These are phyloP conservation scores for Aspergillus pseudotamarii DNA, from an alignment of 2,329 filamentous ascomycete genomes.

Conservation along the genomic window DNA sequence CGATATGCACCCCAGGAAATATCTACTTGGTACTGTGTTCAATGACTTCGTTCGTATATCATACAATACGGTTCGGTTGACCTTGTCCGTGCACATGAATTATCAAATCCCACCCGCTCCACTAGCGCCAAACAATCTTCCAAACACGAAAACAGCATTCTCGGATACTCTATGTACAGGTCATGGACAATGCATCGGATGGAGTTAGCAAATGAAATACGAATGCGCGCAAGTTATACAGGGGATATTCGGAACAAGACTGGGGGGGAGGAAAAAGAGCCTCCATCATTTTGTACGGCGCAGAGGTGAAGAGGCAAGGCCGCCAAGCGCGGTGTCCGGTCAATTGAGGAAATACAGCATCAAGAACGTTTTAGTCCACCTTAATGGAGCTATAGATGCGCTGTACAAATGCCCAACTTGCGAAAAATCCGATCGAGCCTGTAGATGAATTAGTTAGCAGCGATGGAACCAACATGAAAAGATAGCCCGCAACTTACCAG, in stretches of 20 bases:
- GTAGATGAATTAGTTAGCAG: background rate
- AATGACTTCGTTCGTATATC: background rate
- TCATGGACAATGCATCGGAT: slow-evolving; percentile 5
- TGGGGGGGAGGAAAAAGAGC: background rate
- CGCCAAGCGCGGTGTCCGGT: background rate
- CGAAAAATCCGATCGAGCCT: slow-evolving; percentile 95
- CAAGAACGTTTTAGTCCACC: slow-evolving; percentile 68
- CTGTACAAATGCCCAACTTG: slow-evolving; percentile 90
- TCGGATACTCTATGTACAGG: slow-evolving; percentile 21
- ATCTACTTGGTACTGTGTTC: background rate
- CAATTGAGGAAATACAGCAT: background rate
- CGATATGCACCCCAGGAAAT: background rate
- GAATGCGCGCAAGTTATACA: slow-evolving; percentile 11
- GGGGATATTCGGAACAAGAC: slow-evolving; percentile 10
- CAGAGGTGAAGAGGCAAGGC: background rate
- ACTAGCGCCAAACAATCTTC: slow-evolving; percentile 8
- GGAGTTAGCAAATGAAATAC: background rate
- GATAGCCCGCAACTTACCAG: slow-evolving; percentile 64
- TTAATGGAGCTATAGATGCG: slow-evolving; percentile 98
- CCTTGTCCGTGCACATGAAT: background rate
- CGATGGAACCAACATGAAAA: background rate
- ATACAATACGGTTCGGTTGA: background rate
- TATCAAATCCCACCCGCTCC: background rate
- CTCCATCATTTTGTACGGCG: slow-evolving; percentile 1
- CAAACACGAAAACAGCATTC: slow-evolving; percentile 14